phyloP scores from a whole-genome alignment of 1,139 yeast genomes.

The Blastobotrys proliferans region DNA sequence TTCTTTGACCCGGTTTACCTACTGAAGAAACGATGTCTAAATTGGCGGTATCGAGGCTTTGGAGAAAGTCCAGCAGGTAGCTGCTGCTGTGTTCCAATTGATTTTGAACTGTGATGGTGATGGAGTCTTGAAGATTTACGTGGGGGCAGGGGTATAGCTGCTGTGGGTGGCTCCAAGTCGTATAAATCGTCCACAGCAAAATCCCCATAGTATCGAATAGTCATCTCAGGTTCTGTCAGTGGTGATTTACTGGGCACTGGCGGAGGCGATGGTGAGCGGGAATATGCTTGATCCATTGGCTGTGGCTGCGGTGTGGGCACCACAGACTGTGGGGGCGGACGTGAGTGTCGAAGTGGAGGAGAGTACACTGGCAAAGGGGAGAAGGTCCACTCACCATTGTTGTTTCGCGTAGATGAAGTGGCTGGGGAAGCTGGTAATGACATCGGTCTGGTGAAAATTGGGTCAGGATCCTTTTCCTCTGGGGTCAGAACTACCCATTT shows the following conservation, averaged over 20 bases:
- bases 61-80: neutral
- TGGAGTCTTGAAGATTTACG: constrained; percentile 1
- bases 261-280: no score
- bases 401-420: neutral
- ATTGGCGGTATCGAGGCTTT: neutral
- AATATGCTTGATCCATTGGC: neutral
- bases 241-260: no score
- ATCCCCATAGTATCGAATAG: no score
- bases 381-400: neutral
- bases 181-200: constrained; percentile 4
- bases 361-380: neutral
- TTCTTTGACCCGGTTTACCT: neutral
- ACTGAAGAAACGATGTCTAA: neutral
- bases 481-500: constrained; percentile 14
- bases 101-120: neutral
- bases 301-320: neutral
- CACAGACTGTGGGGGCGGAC: neutral
- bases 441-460: neutral
- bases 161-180: neutral
- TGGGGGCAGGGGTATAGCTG: neutral
- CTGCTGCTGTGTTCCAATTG: neutral
- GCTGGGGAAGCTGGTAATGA: neutral
- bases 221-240: no score
- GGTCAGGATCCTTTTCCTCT: neutral
- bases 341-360: neutral